Percentiles rank a stretch among this genome's conserved stretches.
Evolutionary conservation across 805 yeast genomes (phyloP).

Genomic region (Candida koratica): DNA sequence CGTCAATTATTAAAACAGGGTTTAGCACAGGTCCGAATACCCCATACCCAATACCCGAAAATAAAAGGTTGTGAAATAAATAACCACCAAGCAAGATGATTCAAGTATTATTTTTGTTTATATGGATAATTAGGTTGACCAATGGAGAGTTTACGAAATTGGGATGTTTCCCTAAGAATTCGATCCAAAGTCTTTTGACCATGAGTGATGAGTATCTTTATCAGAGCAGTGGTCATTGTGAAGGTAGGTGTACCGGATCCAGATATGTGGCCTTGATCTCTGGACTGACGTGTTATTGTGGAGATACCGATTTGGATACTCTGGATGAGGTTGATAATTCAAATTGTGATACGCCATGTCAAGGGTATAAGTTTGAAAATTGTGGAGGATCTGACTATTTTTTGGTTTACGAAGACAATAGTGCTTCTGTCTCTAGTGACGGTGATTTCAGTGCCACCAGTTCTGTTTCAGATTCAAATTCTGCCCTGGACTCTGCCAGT

Average conservation of each 20-base stretch:
- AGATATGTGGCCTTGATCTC: constrained; percentile 31
- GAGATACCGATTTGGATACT: constrained; percentile 26
- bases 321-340: constrained; percentile 23
- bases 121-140: constrained; percentile 1
- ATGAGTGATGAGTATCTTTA: constrained; percentile 47
- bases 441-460: constrained; percentile 12
- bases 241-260: constrained; percentile 45
- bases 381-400: constrained; percentile 39
- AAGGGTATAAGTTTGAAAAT: constrained; percentile 33
- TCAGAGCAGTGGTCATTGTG: constrained; percentile 61
- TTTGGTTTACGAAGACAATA: constrained; percentile 25
- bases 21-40: too few species aligned
- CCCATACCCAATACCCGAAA: too few species aligned
- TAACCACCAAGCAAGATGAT: too few species aligned
- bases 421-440: constrained; percentile 17
- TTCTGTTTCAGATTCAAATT: constrained; percentile 14
- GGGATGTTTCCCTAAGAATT: constrained; percentile 26
- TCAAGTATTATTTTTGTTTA: constrained; percentile 2
- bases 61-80: too few species aligned
- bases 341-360: constrained; percentile 30
- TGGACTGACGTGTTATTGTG: constrained; percentile 41
- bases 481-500: constrained; percentile 7
- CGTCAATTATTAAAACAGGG: background rate
- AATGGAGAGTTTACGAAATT: constrained; percentile 13
- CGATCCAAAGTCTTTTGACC: constrained; percentile 30